Evolutionary conservation across 2,329 filamentous ascomycete genomes (phyloP).

Genomic region (Fusarium solani-melongenae): DNA sequence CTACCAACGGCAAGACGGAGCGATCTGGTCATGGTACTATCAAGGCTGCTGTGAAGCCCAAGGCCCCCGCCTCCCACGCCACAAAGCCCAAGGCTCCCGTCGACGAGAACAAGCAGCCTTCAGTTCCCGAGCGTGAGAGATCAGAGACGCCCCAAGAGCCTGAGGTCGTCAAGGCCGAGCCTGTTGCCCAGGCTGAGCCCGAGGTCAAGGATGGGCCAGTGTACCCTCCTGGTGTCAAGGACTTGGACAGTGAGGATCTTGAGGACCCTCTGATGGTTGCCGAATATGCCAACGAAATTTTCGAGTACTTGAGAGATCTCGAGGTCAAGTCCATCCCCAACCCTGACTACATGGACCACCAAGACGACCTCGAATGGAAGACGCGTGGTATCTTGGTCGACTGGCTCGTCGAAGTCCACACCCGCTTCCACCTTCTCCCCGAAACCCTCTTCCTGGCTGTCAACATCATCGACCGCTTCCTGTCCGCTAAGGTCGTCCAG

Average conservation of each 20-base stretch:
- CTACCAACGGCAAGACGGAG: constrained; percentile 75
- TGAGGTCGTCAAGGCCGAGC: constrained; percentile 16
- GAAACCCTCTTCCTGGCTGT: constrained; percentile 97
- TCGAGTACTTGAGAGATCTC: constrained; percentile 91
- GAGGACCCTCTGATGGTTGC: constrained; percentile 98
- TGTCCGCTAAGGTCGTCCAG: constrained; percentile 94
- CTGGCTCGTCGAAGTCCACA: constrained; percentile 99
- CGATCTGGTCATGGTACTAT: constrained; percentile 78
- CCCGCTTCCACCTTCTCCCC: constrained; percentile 92
- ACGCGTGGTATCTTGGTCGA: constrained; percentile 97
- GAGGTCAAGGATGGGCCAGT: constrained; percentile 19
- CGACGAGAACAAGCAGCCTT: constrained; percentile 75
- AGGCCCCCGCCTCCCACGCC: constrained; percentile 72
- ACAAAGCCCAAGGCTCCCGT: constrained; percentile 65
- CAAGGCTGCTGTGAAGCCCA: constrained; percentile 62
- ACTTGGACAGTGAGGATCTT: constrained; percentile 87
- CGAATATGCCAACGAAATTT: constrained; percentile 97
- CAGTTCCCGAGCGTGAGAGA: constrained; percentile 21
- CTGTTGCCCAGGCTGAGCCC: constrained; percentile 20
- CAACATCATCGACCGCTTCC: constrained; percentile 98
- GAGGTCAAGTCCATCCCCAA: constrained; percentile 86
- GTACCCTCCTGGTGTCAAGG: constrained; percentile 55
- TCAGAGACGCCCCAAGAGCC: constrained; percentile 54
- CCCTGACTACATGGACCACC: constrained; percentile 93
- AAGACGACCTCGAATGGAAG: constrained; percentile 97